phyloP scores from a whole-genome alignment of 352 stramenopile species.

The Phytophthora pinifolia region DNA sequence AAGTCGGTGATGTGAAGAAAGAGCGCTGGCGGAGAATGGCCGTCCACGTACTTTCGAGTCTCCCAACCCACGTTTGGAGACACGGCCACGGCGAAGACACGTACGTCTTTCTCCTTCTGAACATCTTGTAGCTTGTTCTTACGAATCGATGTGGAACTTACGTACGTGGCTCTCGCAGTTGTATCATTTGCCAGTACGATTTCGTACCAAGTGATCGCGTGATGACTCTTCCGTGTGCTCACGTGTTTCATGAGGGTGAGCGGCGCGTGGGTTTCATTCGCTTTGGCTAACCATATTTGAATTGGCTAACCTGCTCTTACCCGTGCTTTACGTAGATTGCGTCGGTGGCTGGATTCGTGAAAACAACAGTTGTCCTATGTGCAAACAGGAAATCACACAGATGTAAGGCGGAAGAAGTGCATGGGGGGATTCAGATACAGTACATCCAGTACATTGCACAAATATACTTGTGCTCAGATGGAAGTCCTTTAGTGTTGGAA shows the following conservation, averaged over 20 bases:
- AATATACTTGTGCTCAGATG: constrained; percentile 2
- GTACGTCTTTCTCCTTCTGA: constrained; percentile 37
- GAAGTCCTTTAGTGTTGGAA: constrained; percentile 23
- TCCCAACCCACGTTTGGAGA: constrained; percentile 66
- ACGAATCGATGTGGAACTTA: neutral
- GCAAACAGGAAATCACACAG: constrained; percentile 59
- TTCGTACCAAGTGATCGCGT: constrained; percentile 56
- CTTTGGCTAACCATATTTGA: neutral
- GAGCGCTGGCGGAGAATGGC: constrained; percentile 69
- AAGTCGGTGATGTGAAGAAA: constrained; percentile 75
- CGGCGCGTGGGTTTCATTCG: neutral
- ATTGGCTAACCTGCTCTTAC: constrained; percentile 1
- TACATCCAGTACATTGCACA: constrained; percentile 12
- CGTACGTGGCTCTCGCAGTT: constrained; percentile 30
- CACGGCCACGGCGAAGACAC: constrained; percentile 39
- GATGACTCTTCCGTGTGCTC: constrained; percentile 70
- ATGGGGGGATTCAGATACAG: neutral
- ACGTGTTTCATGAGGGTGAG: constrained; percentile 77
- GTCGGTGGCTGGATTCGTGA: constrained; percentile 69
- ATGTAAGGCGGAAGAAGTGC: constrained; percentile 22
- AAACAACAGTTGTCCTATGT: constrained; percentile 81
- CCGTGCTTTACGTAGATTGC: constrained; percentile 41
- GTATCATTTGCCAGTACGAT: constrained; percentile 74
- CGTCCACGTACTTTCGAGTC: constrained; percentile 57
- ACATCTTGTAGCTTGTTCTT: neutral